These are phyloP conservation scores for Saccharomycopsis sp. DNA, from an alignment of 805 yeast species.

Conservation along the genomic window DNA sequence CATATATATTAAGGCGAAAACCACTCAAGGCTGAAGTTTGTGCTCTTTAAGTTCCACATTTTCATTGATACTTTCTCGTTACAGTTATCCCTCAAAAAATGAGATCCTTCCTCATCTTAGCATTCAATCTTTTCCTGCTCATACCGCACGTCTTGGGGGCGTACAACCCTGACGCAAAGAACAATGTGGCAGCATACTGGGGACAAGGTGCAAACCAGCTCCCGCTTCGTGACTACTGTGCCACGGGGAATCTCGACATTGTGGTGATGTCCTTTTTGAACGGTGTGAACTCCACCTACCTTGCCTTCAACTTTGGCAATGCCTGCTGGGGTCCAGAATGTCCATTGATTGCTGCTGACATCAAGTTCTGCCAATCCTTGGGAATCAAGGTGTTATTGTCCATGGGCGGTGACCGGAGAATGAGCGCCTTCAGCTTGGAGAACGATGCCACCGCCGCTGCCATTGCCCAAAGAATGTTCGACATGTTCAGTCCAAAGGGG, in stretches of 20 bases:
- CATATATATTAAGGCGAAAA: no score
- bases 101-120: no score
- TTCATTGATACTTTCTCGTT: no score
- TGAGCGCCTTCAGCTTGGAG: slow-evolving; percentile 77
- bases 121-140: slow-evolving; percentile 27
- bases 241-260: slow-evolving; percentile 41
- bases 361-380: slow-evolving; percentile 57
- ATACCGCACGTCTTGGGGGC: slow-evolving; percentile 27
- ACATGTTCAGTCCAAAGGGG: slow-evolving; percentile 38
- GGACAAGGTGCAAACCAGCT: slow-evolving; percentile 52
- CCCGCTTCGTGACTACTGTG: slow-evolving; percentile 42
- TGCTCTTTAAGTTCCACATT: no score
- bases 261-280: slow-evolving; percentile 21
- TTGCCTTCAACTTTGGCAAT: slow-evolving; percentile 39
- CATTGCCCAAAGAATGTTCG: slow-evolving; percentile 53
- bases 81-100: no score
- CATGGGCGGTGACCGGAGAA: slow-evolving; percentile 49
- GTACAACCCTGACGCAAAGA: slow-evolving; percentile 29
- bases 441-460: slow-evolving; percentile 65
- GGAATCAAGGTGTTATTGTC: slow-evolving; percentile 77
- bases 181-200: slow-evolving; percentile 58
- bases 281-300: slow-evolving; percentile 33
- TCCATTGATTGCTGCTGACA: slow-evolving; percentile 51
- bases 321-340: slow-evolving; percentile 28
- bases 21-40: no score